These are phyloP conservation scores for Cucumis variabilis DNA, from an alignment of 331 rosid genomes.

Conservation along the genomic window DNA sequence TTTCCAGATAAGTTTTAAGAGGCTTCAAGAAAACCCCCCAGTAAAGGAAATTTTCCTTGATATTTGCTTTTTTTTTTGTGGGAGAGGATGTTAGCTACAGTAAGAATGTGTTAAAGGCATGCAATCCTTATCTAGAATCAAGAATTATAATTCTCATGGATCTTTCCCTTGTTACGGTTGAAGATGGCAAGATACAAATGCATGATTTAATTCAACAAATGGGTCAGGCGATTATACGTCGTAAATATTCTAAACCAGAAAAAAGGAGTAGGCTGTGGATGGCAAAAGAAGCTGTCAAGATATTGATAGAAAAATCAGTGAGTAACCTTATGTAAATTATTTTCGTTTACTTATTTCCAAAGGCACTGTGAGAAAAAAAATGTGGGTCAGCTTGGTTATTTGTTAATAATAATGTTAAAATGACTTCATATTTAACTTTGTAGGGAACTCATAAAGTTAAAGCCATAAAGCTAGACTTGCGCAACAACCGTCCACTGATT, in stretches of 20 bases:
- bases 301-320: too few species aligned
- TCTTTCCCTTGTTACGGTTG: background rate
- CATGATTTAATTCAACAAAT: background rate
- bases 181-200: background rate
- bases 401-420: background rate
- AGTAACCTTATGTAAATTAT: too few species aligned
- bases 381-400: too few species aligned
- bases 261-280: too few species aligned
- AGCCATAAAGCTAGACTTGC: background rate
- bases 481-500: rapidly evolving
- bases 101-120: background rate
- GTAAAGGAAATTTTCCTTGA: background rate
- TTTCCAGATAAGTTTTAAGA: background rate
- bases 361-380: too few species aligned
- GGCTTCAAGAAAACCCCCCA: background rate
- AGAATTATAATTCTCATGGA: background rate
- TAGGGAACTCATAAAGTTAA: background rate
- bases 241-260: too few species aligned
- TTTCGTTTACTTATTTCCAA: too few species aligned
- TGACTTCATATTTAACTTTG: background rate
- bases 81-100: background rate
- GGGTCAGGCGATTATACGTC: background rate
- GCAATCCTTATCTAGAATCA: background rate
- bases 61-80: background rate
- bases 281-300: too few species aligned